Conservation (phyloP, 2,329 filamentous ascomycete species). For the Clonostachys byssicola region DNA sequence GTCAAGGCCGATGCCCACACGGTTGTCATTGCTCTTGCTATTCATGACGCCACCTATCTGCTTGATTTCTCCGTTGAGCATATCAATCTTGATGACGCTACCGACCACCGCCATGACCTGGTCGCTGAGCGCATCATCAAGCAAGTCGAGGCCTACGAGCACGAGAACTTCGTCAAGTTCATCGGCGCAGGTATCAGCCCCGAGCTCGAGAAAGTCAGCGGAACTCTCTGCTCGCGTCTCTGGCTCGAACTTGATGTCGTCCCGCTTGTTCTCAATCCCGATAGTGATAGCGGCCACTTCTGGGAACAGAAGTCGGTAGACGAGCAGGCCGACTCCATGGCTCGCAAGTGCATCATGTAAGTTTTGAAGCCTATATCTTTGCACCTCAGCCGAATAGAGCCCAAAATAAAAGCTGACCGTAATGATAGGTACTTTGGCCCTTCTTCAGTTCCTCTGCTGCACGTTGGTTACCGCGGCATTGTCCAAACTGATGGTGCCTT, state of each 20-base stretch:
- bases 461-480: conserved; percentile 61
- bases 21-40: conserved; percentile 60
- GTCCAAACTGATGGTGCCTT: conserved; percentile 69
- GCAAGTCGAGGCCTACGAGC: conserved; percentile 55
- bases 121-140: conserved; percentile 57
- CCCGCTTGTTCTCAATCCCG: conserved; percentile 58
- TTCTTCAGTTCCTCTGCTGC: conserved; percentile 63
- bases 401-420: background rate
- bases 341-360: conserved; percentile 72
- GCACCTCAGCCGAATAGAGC: background rate
- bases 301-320: conserved; percentile 61
- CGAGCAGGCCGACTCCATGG: conserved; percentile 79
- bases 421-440: conserved; percentile 65
- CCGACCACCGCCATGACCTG: conserved; percentile 29
- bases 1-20: conserved; percentile 43
- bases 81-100: conserved; percentile 30
- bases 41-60: conserved; percentile 72
- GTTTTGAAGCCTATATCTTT: conserved; percentile 13
- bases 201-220: conserved; percentile 55
- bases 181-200: conserved; percentile 68
- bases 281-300: conserved; percentile 36
- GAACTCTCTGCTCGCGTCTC: conserved; percentile 62
- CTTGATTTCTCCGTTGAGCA: conserved; percentile 66
- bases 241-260: conserved; percentile 77
- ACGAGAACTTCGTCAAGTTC: conserved; percentile 67